These are phyloP conservation scores for Suhomyces pyralidae DNA, from an alignment of 805 yeast species.

Conservation along the genomic window DNA sequence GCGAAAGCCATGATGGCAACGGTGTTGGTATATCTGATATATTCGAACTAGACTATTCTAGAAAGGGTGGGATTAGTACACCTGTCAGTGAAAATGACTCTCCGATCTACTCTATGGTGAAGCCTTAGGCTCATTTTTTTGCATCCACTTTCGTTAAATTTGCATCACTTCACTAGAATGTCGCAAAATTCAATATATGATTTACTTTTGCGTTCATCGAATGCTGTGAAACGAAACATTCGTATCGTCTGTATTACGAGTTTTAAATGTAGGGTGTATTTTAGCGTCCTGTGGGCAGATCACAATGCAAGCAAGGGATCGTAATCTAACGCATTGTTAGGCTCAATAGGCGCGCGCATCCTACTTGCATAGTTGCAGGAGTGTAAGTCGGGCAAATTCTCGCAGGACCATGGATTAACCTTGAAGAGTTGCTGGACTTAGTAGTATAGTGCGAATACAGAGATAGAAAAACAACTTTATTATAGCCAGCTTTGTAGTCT, in stretches of 20 bases:
- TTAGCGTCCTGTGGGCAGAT: not conserved
- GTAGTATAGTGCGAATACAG: not conserved
- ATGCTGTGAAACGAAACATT: not conserved
- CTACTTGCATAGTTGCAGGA: not conserved
- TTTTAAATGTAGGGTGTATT: not conserved
- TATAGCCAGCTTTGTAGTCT: not conserved
- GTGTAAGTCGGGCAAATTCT: not conserved
- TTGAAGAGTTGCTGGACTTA: not conserved
- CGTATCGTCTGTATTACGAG: not conserved
- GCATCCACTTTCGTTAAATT: not conserved
- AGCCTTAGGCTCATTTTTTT: not conserved
- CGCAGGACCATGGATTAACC: not conserved
- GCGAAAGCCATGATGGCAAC: slow-evolving; percentile 7
- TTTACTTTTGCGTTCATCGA: not conserved
- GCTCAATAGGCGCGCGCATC: not conserved
- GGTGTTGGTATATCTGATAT: slow-evolving; percentile 12
- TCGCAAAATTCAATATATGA: not conserved
- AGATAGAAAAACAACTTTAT: not conserved
- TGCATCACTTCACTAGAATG: not conserved
- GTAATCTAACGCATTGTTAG: not conserved
- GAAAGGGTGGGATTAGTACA: slow-evolving; percentile 23
- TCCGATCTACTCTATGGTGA: slow-evolving; percentile 11
- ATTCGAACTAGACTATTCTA: slow-evolving; percentile 24
- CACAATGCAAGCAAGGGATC: not conserved
- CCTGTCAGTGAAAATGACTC: slow-evolving; percentile 33